These are phyloP conservation scores for Metarhizium sp. DNA, from an alignment of 2,329 filamentous ascomycete species.

Conservation along the genomic window DNA sequence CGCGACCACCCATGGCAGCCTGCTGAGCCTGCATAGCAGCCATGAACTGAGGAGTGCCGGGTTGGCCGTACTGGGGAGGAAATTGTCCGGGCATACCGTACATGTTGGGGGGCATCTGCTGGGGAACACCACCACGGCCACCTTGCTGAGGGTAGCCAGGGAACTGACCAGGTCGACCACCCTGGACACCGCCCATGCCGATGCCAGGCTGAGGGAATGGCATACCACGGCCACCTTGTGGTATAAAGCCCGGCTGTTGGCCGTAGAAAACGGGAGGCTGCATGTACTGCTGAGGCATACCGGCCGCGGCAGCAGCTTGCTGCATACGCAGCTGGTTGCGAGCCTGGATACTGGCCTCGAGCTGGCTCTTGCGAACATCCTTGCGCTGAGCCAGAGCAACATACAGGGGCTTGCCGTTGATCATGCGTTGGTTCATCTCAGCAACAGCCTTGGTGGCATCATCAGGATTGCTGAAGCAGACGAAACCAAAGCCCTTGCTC, in stretches of 20 bases:
- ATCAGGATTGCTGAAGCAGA: constrained; percentile 99
- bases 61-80: constrained; percentile 72
- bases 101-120: constrained; percentile 80
- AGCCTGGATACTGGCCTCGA: constrained; percentile 98
- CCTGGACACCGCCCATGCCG: constrained; percentile 63
- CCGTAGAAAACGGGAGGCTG: constrained; percentile 89
- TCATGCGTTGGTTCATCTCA: constrained; percentile 99
- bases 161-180: constrained; percentile 79
- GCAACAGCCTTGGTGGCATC: constrained; percentile 98
- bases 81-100: constrained; percentile 75
- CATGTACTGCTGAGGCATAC: constrained; percentile 82
- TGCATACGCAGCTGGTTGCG: constrained; percentile 98
- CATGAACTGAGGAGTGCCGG: constrained; percentile 69
- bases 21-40: constrained; percentile 71
- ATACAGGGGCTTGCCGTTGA: constrained; percentile 92
- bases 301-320: constrained; percentile 84
- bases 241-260: constrained; percentile 63
- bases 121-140: constrained; percentile 77
- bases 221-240: constrained; percentile 55
- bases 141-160: constrained; percentile 78
- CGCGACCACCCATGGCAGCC: constrained; percentile 49
- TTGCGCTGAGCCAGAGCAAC: constrained; percentile 98
- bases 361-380: constrained; percentile 98
- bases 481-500: constrained; percentile 99
- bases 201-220: constrained; percentile 57